Conservation (phyloP, 2,329 filamentous ascomycete genomes). For the Grosmannia clavigera region DNA sequence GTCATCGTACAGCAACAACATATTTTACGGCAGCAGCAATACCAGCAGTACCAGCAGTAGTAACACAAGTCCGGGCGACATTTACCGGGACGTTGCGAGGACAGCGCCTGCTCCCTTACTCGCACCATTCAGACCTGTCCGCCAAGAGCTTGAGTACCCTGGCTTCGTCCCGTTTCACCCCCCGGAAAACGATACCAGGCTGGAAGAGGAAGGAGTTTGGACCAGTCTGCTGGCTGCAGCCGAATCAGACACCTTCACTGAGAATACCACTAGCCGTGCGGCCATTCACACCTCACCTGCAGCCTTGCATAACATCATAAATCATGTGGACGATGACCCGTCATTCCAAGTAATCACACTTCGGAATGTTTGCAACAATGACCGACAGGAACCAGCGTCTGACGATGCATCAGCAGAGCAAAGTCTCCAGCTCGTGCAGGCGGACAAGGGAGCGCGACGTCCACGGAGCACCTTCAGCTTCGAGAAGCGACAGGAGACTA, state of each 20-base stretch:
- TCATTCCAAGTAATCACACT: background rate
- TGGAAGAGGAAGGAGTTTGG: background rate
- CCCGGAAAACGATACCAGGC: background rate
- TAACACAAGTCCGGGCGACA: background rate
- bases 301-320: slow-evolving; percentile 5
- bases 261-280: background rate
- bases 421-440: background rate
- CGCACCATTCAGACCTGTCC: background rate
- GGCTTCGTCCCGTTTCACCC: background rate
- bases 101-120: background rate
- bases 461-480: slow-evolving; percentile 13
- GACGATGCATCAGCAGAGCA: too few relatives aligned
- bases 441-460: background rate
- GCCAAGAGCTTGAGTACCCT: background rate
- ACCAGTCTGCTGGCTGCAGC: background rate
- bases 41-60: background rate
- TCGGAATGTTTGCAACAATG: background rate
- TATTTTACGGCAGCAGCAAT: background rate
- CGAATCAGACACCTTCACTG: background rate
- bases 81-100: background rate
- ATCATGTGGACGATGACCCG: slow-evolving; percentile 3
- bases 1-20: background rate
- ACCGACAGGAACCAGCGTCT: background rate
- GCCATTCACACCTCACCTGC: background rate
- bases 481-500: slow-evolving; percentile 19